phyloP scores from a whole-genome alignment of 345 rosid genomes.

The Crucihimalaya himalaica region DNA sequence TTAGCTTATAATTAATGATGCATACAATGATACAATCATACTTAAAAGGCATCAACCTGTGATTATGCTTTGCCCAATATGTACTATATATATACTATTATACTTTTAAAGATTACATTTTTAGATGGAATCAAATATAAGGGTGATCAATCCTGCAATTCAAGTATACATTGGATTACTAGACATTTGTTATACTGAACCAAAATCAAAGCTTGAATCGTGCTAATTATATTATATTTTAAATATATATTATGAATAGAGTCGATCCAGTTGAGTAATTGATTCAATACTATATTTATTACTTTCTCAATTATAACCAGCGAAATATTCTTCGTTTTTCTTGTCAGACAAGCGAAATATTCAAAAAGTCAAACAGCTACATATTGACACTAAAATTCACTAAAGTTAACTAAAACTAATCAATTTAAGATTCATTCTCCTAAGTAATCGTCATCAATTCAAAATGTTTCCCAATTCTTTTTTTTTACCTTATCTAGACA shows the following conservation, averaged over 20 bases:
- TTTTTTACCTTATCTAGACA: not conserved
- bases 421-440: not conserved
- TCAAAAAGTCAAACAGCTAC: not conserved
- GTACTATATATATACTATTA: not conserved
- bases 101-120: not conserved
- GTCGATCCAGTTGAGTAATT: not conserved
- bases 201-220: slow-evolving; percentile 6
- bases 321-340: not conserved
- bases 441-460: not conserved
- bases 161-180: not conserved
- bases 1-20: not conserved
- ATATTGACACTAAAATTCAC: not conserved
- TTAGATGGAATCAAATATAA: not conserved
- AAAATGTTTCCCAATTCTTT: too few relatives aligned
- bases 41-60: slow-evolving; percentile 3
- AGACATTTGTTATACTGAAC: not conserved
- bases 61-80: not conserved
- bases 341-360: not conserved
- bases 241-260: too few relatives aligned
- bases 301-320: slow-evolving; percentile 2
- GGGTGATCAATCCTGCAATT: not conserved
- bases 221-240: too few relatives aligned
- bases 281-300: not conserved
- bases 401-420: not conserved
- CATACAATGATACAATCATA: slow-evolving; percentile 9